These are phyloP conservation scores for Parietichytrium sp. DNA, from an alignment of 108 stramenopile genomes.

Conservation along the genomic window DNA sequence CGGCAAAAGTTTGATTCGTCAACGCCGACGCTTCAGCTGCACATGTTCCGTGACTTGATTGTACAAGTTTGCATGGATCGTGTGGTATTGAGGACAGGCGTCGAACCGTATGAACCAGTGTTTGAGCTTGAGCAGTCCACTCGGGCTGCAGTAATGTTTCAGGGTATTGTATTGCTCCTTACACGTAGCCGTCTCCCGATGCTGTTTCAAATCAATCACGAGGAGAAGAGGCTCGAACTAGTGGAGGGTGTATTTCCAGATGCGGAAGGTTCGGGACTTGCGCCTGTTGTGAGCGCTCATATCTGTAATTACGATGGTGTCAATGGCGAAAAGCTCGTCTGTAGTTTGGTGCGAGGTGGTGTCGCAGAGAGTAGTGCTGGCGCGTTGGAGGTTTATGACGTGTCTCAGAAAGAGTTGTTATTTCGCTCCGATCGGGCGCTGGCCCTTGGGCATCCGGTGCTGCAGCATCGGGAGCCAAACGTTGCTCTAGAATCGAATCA, in stretches of 20 bases:
- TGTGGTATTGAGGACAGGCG: not conserved
- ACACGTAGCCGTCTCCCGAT: not conserved
- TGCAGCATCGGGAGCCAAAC: not conserved
- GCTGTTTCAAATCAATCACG: not conserved
- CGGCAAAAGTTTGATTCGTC: not conserved
- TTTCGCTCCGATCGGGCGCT: slow-evolving; percentile 9
- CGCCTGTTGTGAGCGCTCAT: not conserved
- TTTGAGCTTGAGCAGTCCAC: not conserved
- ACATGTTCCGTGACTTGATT: too few species aligned
- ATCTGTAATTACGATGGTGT: not conserved
- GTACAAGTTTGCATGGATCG: not conserved
- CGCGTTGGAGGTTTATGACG: slow-evolving; percentile 9
- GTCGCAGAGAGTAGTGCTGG: slow-evolving; percentile 15
- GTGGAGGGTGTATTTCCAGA: too few species aligned
- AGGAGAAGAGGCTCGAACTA: not conserved
- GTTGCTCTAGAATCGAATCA: not conserved
- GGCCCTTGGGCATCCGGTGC: not conserved
- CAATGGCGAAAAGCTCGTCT: not conserved
- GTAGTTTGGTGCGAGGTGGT: slow-evolving; percentile 5
- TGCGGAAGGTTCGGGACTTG: not conserved
- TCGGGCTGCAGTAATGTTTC: not conserved
- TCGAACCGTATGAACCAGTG: slow-evolving; percentile 17
- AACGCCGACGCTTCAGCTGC: not conserved
- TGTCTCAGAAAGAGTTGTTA: not conserved
- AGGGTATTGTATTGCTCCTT: not conserved